Base-by-base conservation (phyloP, 1,284 basidiomycete genomes). In the Neolentinus lepideus region DNA sequence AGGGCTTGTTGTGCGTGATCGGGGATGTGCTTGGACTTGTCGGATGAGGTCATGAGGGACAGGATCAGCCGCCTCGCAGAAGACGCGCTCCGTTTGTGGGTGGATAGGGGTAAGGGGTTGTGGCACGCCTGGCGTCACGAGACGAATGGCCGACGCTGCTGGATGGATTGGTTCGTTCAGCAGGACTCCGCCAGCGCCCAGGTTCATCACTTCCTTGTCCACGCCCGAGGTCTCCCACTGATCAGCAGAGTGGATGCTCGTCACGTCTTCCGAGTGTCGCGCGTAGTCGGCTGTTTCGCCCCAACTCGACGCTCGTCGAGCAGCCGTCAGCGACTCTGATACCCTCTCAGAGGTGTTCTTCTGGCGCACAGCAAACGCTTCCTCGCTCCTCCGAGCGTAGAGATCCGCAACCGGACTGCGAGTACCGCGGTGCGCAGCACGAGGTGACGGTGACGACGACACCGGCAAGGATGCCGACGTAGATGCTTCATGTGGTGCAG, bases 221-320 rank as follows among this genome's bases (percentile, higher is more conserved):
- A 50, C 47, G 19, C 38, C 38, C 4, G 47, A 8, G 9, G 22
- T 16, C 12, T 38, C 52, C 51, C 51, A 52, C 29, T 69, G 69
- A 45, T 75, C 77, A 46, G 75, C 76, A 27, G 79, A 81, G 57
- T 77, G 76, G 46, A 84, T 61, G 59, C 80, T 85, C 52, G 67
- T 72, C 56, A 76, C 69, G 52, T 82, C 77, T 60, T 81, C 80
- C 33, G 63, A 64, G 16, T 65, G 67, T 2, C 67, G 58, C n/a
- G 60, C 57, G 54, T 77, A 75, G 58, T 80, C 74, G 2, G 66
- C 63, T 25, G 74, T 73, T 27, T 81, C 78, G 2, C 74, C 76
- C 83, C 83, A 85, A 63, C 83, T 85, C 50, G 83, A 83, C 9
- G 84, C 84, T 12, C 84, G 74, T 61, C 80, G 72, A 24, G 77